A percentile compares a stretch with the other conserved stretches of the same genome.
Evolutionary conservation across 331 rosid species (phyloP).

Genomic region (Acacia pycnantha): DNA sequence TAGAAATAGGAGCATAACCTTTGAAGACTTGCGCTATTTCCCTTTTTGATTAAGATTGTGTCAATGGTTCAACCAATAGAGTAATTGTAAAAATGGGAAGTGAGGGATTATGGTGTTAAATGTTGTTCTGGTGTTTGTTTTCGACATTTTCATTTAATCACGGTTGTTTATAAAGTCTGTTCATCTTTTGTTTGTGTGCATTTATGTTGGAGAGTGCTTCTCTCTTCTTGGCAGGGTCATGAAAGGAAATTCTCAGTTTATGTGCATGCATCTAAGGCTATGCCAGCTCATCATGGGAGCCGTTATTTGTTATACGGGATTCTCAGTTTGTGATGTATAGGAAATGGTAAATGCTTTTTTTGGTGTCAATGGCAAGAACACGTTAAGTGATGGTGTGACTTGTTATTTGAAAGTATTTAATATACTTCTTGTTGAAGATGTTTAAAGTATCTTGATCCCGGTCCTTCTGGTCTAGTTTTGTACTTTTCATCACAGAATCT

Average conservation of each 20-base stretch:
- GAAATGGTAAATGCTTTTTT: no score
- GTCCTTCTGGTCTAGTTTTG: accelerated
- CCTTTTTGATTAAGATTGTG: not conserved
- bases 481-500: no score
- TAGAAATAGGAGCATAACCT: not conserved
- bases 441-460: accelerated
- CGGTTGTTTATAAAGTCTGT: slow-evolving; percentile 1
- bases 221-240: slow-evolving; percentile 75
- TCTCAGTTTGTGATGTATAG: no score
- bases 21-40: no score
- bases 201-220: slow-evolving; percentile 30
- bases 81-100: not conserved
- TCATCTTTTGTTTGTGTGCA: slow-evolving; percentile 15
- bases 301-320: slow-evolving; percentile 64
- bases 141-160: slow-evolving; percentile 16
- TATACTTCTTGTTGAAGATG: no score
- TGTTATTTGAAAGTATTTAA: no score
- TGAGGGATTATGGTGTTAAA: not conserved
- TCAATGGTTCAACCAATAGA: not conserved
- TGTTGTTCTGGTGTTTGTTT: not conserved
- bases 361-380: no score
- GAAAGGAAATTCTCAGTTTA: slow-evolving; percentile 93
- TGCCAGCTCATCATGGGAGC: slow-evolving; percentile 90
- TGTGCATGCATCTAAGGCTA: slow-evolving; percentile 85
- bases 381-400: no score